These are phyloP conservation scores for Grosmannia clavigera DNA, from an alignment of 2,329 filamentous ascomycete genomes.

Conservation along the genomic window DNA sequence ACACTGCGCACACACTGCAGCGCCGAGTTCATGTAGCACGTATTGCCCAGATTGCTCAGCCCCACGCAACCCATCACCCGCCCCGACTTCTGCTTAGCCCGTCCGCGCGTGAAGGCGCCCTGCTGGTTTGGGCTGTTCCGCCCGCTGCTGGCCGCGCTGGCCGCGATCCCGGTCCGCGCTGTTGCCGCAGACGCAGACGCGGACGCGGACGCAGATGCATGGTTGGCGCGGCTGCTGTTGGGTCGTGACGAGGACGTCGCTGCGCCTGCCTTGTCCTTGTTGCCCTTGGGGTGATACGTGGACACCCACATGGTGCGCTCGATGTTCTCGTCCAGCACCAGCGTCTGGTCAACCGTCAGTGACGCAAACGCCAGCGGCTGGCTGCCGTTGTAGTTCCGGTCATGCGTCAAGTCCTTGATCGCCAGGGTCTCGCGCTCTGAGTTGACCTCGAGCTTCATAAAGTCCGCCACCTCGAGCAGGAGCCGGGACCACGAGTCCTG, in stretches of 20 bases:
- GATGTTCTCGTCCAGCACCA: constrained; percentile 75
- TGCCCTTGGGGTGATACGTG: constrained; percentile 24
- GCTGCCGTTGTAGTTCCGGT: constrained; percentile 66
- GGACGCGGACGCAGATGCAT: neutral
- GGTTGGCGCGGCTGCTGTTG: constrained; percentile 16
- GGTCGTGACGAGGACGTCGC: neutral
- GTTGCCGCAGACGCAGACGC: constrained; percentile 13
- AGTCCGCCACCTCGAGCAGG: constrained; percentile 49
- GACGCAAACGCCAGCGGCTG: constrained; percentile 53
- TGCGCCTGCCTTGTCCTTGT: constrained; percentile 12
- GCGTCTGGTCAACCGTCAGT: constrained; percentile 57
- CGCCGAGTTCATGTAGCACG: constrained; percentile 98
- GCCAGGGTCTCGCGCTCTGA: constrained; percentile 52
- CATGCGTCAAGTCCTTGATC: constrained; percentile 55
- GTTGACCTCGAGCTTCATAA: constrained; percentile 49
- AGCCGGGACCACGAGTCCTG: constrained; percentile 30
- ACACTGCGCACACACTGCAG: constrained; percentile 89
- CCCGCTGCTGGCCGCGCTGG: constrained; percentile 40
- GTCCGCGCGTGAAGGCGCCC: constrained; percentile 56
- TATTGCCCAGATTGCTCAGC: constrained; percentile 84
- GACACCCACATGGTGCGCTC: constrained; percentile 46
- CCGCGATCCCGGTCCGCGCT: constrained; percentile 16
- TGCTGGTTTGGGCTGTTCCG: constrained; percentile 55
- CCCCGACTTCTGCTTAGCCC: constrained; percentile 56
- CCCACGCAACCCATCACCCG: constrained; percentile 67